phyloP scores from a whole-genome alignment of 2,329 filamentous ascomycete species.

The Pleoardoris graminearum region DNA sequence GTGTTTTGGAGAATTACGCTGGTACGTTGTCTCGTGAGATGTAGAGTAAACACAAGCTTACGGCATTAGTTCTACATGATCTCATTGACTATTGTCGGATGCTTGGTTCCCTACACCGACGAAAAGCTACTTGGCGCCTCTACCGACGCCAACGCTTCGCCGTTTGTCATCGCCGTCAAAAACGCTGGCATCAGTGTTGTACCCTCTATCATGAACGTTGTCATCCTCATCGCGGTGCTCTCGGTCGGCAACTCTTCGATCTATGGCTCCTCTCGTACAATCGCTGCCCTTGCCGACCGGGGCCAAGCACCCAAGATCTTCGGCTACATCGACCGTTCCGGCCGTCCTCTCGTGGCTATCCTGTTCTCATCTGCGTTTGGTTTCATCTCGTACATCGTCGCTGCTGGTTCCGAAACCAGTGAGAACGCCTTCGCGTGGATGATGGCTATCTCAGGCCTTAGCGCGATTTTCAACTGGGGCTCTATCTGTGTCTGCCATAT shows the following conservation, averaged over 20 bases:
- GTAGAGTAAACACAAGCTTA: constrained; percentile 7
- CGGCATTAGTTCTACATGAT: constrained; percentile 71
- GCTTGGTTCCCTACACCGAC: constrained; percentile 75
- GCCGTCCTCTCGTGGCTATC: constrained; percentile 60
- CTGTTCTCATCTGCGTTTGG: constrained; percentile 56
- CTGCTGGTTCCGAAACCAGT: constrained; percentile 46
- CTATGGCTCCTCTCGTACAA: constrained; percentile 83
- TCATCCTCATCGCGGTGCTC: constrained; percentile 83
- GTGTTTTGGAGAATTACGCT: constrained; percentile 90
- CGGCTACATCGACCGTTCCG: constrained; percentile 60
- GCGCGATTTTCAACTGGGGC: constrained; percentile 74
- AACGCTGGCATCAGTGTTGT: constrained; percentile 77
- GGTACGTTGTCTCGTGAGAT: constrained; percentile 17
- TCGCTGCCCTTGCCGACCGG: constrained; percentile 84
- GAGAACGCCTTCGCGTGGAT: constrained; percentile 62
- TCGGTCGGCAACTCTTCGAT: constrained; percentile 87
- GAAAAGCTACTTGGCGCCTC: constrained; percentile 60
- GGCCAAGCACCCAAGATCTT: constrained; percentile 57
- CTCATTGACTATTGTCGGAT: constrained; percentile 73
- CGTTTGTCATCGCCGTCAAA: constrained; percentile 86
- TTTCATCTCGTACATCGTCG: constrained; percentile 59
- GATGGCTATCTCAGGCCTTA: constrained; percentile 69
- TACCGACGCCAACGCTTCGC: constrained; percentile 73
- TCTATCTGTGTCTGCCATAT: constrained; percentile 67
- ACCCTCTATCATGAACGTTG: constrained; percentile 84